phyloP scores from a whole-genome alignment of 441 rosid genomes.

The Daphne laureola region DNA sequence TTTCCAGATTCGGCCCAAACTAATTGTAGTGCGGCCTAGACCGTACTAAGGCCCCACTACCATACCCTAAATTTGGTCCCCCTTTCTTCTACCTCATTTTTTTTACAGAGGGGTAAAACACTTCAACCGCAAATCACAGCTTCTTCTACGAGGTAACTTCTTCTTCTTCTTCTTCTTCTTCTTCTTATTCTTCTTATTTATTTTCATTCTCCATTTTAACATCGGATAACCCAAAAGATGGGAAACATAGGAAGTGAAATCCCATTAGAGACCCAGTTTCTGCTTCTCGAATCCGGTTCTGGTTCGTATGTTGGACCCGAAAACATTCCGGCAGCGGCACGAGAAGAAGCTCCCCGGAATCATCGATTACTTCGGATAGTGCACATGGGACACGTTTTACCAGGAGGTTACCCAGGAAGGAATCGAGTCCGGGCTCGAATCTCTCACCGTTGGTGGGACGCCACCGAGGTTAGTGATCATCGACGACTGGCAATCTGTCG shows the following conservation, averaged over 20 bases:
- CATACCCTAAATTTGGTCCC: no score
- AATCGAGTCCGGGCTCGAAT: conserved; percentile 65
- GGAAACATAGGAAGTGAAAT: conserved; percentile 72
- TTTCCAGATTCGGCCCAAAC: no score
- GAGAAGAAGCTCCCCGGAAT: conserved; percentile 84
- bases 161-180: no score
- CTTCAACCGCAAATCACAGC: no score
- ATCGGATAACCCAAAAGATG: conserved; percentile 97
- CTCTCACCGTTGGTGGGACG: conserved; percentile 61
- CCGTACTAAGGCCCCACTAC: no score
- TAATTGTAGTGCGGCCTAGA: no score
- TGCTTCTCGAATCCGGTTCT: conserved; percentile 55
- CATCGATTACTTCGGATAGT: conserved; percentile 90
- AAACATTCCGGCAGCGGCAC: conserved; percentile 71
- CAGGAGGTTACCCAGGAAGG: conserved; percentile 90
- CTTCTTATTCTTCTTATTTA: no score
- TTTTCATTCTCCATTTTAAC: no score
- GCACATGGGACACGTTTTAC: conserved; percentile 99
- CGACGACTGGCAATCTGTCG: conserved; percentile 93
- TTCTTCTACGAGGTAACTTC: no score
- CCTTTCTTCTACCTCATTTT: no score
- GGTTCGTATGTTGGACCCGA: conserved; percentile 57
- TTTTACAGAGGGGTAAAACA: no score
- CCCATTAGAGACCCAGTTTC: conserved; percentile 80
- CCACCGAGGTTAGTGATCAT: conserved; percentile 84